Evolutionary conservation across 257 asterid species (phyloP).

Genomic region (Lantana camara): DNA sequence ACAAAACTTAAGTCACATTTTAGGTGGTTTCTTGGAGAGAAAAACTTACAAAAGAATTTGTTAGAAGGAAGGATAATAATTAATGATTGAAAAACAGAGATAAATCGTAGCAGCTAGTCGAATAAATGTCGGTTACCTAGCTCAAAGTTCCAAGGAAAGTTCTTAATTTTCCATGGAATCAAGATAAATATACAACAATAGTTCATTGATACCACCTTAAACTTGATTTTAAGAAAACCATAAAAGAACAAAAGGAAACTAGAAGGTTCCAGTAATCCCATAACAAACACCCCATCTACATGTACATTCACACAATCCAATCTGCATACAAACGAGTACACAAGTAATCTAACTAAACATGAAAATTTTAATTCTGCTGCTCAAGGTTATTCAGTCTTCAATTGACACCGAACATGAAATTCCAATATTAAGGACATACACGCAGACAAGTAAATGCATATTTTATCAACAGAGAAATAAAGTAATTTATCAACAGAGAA

Average conservation of each 20-base stretch:
- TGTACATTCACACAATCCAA: too few species aligned
- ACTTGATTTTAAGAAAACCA: neutral
- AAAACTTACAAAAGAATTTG: neutral
- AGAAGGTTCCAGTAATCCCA: slow-evolving; percentile 1
- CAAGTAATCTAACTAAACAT: too few species aligned
- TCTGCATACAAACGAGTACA: too few species aligned
- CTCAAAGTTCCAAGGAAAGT: slow-evolving; percentile 35
- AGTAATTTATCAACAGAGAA: too few species aligned
- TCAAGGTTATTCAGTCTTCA: too few species aligned
- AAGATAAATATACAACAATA: neutral
- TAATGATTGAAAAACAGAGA: neutral
- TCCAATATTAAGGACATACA: too few species aligned
- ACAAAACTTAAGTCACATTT: neutral
- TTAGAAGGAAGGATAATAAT: too few species aligned
- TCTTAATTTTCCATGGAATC: slow-evolving; percentile 32
- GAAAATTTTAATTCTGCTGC: too few species aligned
- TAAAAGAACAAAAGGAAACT: slow-evolving; percentile 14
- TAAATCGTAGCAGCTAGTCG: slow-evolving; percentile 19
- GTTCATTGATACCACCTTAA: neutral
- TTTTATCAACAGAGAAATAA: too few species aligned
- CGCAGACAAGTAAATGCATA: too few species aligned
- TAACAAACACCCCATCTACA: too few species aligned
- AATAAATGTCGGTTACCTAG: slow-evolving; percentile 15
- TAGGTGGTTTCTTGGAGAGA: neutral
- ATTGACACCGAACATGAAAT: too few species aligned